Evolutionary conservation across 192 early-diverging fungal species (phyloP).

Genomic region (Coemansia sp.): DNA sequence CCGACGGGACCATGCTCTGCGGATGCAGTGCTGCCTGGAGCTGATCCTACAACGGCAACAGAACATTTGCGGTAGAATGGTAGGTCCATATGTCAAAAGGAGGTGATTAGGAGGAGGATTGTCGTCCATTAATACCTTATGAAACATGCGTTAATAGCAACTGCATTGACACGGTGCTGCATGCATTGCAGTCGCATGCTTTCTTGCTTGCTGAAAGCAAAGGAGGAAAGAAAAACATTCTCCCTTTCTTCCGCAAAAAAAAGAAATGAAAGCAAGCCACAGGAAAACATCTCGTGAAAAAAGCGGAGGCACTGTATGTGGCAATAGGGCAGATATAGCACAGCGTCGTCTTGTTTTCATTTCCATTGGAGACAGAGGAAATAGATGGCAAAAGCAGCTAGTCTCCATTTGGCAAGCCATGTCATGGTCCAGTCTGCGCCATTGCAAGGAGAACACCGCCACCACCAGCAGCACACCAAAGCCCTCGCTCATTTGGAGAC

Average conservation of each 20-base stretch:
- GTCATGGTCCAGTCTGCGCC: not conserved
- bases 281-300: not conserved
- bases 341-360: not conserved
- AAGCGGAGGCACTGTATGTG: not conserved
- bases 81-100: not conserved
- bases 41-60: conserved; percentile 40
- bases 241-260: not conserved
- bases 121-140: not conserved
- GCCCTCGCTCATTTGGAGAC: too few relatives aligned
- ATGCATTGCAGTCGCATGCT: not conserved
- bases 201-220: not conserved
- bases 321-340: too few relatives aligned
- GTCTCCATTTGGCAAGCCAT: too few relatives aligned
- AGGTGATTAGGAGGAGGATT: not conserved
- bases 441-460: not conserved
- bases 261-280: not conserved
- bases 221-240: too few relatives aligned
- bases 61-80: not conserved
- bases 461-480: not conserved
- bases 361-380: not conserved
- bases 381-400: not conserved
- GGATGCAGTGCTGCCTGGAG: conserved; percentile 53
- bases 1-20: conserved; percentile 40
- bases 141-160: not conserved
- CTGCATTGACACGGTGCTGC: not conserved